These are phyloP conservation scores for Jatropha curcas DNA, from an alignment of 345 rosid genomes.

Conservation along the genomic window DNA sequence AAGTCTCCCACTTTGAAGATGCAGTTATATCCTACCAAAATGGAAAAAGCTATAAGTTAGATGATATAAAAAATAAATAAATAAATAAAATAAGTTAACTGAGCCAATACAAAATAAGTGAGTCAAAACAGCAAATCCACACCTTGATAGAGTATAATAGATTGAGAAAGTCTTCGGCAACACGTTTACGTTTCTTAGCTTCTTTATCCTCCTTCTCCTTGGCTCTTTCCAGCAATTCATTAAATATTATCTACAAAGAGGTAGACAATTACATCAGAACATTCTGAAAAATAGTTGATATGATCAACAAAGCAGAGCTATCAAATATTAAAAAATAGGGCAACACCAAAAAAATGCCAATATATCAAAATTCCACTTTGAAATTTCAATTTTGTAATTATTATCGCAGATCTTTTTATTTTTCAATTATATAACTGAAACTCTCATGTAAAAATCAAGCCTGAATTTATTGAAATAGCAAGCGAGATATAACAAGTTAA, in stretches of 20 bases:
- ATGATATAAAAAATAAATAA: slow-evolving; percentile 13
- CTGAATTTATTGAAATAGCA: too few species aligned
- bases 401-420: too few species aligned
- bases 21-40: slow-evolving; percentile 66
- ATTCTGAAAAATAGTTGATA: neutral
- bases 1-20: slow-evolving; percentile 83
- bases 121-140: neutral
- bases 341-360: too few species aligned
- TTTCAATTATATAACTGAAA: too few species aligned
- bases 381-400: too few species aligned
- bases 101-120: neutral
- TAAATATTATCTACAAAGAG: slow-evolving; percentile 62
- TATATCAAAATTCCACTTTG: too few species aligned
- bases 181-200: slow-evolving; percentile 73
- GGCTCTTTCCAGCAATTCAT: slow-evolving; percentile 78
- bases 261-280: slow-evolving; percentile 15
- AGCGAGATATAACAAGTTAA: too few species aligned
- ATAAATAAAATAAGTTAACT: slow-evolving; percentile 1
- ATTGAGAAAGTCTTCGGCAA: slow-evolving; percentile 50
- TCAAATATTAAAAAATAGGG: neutral
- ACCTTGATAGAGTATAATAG: slow-evolving; percentile 49
- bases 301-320: neutral
- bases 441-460: too few species aligned
- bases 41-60: slow-evolving; percentile 26
- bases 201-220: slow-evolving; percentile 92